Evolutionary conservation across 1,139 yeast species (phyloP), one percentile per base, ranked within the genome.

Genomic region (Taphrina pruni): DNA sequence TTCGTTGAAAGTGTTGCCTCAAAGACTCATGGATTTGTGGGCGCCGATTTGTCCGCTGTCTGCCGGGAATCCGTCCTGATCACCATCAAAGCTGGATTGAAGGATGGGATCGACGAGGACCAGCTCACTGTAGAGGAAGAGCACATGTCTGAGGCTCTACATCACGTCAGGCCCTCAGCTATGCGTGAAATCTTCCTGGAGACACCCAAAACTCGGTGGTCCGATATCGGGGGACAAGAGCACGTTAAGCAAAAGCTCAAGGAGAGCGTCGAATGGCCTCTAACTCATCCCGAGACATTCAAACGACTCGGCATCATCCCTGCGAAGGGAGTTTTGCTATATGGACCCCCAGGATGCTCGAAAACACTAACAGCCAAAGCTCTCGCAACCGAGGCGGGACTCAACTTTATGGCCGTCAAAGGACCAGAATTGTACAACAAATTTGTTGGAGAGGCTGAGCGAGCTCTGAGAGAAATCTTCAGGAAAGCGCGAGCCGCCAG

Each of bases 281-380:
- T 95, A 48, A 89, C 89, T 70, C 96, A 96, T 0, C 85, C 92
- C 0, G 91, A 86, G 0, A 83, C 96, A 0, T 94, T 94, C 77
- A 81, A 81, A 36, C 81, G 84, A 54, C 81, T 95, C 11, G 99
- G 98, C 0, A 87, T 95, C 7, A 83, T 85, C 70, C 94, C 98
- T 0, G 99, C 99, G 1, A 89, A 91, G 75, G 99, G 99, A 77
- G 92, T 94, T 73, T 83, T 94, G 74, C 83, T 94, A 69, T 94
- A 94, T 78, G 99, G 99, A 0, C 99, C 99, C 20, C 99, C 99
- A 64, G 99, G 99, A 75, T 94, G 99, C 0, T 99, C 99, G 79
- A 94, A 94, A 79, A 94, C 99, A 0, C 82, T 94, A 71, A 93
- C 98, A 82, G 99, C 99, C 0, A 86, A 98, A 77, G 99, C 99